Conservation (phyloP, 768 basidiomycete species). For the Inosperma sp. region DNA sequence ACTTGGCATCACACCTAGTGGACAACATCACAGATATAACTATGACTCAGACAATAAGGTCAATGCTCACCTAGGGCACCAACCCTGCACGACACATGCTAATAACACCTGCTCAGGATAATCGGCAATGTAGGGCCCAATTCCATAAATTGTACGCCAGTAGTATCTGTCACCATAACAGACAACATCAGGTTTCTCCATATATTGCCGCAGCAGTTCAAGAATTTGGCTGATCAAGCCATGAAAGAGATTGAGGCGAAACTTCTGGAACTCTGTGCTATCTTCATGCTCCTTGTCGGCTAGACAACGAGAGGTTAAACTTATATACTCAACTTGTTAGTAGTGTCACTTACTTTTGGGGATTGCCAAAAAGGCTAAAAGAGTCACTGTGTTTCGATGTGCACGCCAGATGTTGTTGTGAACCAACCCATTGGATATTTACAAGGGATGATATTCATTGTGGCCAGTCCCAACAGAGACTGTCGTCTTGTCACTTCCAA, state of each 20-base stretch:
- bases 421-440: background rate
- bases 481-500: slow-evolving; percentile 1
- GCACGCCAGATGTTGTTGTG: background rate
- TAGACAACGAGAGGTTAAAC: background rate
- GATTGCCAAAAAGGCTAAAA: slow-evolving; percentile 6
- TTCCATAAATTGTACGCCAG: slow-evolving; percentile 23
- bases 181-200: slow-evolving; percentile 26
- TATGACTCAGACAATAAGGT: too few species aligned
- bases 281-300: slow-evolving; percentile 8
- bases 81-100: slow-evolving; percentile 30
- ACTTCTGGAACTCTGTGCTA: slow-evolving; percentile 22
- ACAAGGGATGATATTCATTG: background rate
- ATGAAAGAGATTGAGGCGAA: slow-evolving; percentile 30
- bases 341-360: slow-evolving; percentile 8
- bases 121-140: slow-evolving; percentile 36
- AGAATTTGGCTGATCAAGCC: slow-evolving; percentile 22
- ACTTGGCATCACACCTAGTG: slow-evolving; percentile 7
- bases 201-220: slow-evolving; percentile 19
- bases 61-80: slow-evolving; percentile 28
- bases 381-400: background rate
- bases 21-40: background rate
- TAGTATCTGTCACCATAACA: slow-evolving; percentile 30
- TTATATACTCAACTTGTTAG: background rate
- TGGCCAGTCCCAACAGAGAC: background rate
- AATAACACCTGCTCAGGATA: slow-evolving; percentile 35